A percentile compares a stretch with the other conserved stretches of the same genome.
These are phyloP conservation scores for Diaporthe sp. DNA, from an alignment of 2,329 filamentous ascomycete genomes.

Conservation along the genomic window DNA sequence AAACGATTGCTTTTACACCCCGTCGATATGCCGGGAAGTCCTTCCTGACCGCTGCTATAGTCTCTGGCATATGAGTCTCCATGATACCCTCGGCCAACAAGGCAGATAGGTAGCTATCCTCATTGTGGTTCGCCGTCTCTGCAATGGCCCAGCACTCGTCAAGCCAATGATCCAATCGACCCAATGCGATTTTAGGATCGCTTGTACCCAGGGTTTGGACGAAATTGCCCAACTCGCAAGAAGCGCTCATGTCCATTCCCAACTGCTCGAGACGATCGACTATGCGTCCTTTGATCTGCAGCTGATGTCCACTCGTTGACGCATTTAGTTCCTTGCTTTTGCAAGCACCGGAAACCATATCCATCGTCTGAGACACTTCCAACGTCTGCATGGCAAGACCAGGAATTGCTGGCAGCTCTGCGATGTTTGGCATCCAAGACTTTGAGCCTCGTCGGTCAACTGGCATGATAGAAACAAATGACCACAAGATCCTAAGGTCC, in stretches of 20 bases:
- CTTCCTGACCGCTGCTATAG: background rate
- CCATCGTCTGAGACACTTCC: background rate
- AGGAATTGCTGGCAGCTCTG: background rate
- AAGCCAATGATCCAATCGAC: background rate
- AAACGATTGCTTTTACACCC: background rate
- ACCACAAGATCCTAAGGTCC: background rate
- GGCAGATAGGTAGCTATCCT: background rate
- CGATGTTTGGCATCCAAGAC: background rate
- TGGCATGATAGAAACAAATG: background rate
- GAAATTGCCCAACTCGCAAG: background rate
- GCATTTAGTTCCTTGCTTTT: background rate
- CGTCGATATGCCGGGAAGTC: background rate
- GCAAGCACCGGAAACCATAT: fast-evolving
- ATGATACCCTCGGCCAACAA: background rate
- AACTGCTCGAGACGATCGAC: background rate
- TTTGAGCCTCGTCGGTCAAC: background rate
- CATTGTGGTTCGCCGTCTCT: background rate
- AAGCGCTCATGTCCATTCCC: background rate
- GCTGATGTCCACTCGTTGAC: background rate
- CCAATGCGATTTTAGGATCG: background rate
- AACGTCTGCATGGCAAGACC: background rate
- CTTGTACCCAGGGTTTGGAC: background rate
- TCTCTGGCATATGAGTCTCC: background rate
- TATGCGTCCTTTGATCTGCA: background rate
- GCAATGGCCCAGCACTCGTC: background rate